phyloP scores from a whole-genome alignment of 2,329 filamentous ascomycete genomes.

The Ophiostoma sp. region DNA sequence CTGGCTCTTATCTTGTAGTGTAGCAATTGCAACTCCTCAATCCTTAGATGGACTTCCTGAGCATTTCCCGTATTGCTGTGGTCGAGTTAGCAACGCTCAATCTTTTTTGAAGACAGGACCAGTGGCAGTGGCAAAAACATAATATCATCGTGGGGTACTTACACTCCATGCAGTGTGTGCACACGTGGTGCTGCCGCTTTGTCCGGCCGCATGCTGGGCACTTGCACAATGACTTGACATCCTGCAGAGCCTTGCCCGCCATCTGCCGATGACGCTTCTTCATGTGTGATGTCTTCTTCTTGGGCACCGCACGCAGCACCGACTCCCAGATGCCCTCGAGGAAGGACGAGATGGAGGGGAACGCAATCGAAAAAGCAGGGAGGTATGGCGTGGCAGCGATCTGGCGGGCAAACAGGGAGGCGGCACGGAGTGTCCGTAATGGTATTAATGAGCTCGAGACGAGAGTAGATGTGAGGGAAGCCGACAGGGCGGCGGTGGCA shows the following conservation, averaged over 20 bases:
- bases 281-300: conserved; percentile 97
- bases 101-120: neutral
- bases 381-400: conserved; percentile 34
- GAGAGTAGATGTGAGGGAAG: conserved; percentile 19
- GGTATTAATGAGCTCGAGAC: conserved; percentile 17
- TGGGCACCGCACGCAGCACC: conserved; percentile 84
- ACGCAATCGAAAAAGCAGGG: conserved; percentile 36
- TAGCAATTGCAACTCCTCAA: neutral
- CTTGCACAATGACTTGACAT: conserved; percentile 78
- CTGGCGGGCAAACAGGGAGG: conserved; percentile 43
- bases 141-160: neutral
- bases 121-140: neutral
- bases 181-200: conserved; percentile 86
- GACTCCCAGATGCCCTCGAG: conserved; percentile 87
- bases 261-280: conserved; percentile 91
- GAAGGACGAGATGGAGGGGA: conserved; percentile 50
- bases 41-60: conserved; percentile 27
- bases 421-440: conserved; percentile 31
- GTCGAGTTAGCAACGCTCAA: conserved; percentile 26
- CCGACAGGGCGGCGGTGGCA: conserved; percentile 2
- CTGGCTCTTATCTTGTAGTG: neutral
- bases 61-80: conserved; percentile 44
- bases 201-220: conserved; percentile 83
- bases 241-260: conserved; percentile 91
- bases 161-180: conserved; percentile 61